Evolutionary conservation across 2,329 filamentous ascomycete species (phyloP).

Genomic region (Fusarium dlaminii): DNA sequence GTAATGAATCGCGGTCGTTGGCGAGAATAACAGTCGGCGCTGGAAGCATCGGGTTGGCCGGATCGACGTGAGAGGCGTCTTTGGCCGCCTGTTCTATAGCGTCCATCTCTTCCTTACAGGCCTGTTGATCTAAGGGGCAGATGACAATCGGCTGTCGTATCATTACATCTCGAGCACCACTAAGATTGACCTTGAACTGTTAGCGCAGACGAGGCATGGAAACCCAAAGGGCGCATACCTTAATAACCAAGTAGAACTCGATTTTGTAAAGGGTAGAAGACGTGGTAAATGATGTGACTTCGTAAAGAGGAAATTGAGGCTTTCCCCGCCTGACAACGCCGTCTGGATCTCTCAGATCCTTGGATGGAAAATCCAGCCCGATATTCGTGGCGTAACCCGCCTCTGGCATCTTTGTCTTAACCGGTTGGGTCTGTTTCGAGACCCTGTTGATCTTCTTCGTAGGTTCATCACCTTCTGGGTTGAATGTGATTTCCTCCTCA

Average conservation of each 20-base stretch:
- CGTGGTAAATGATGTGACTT: conserved; percentile 91
- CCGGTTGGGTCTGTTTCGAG: conserved; percentile 81
- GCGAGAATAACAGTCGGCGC: conserved; percentile 83
- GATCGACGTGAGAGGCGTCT: conserved; percentile 87
- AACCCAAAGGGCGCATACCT: conserved; percentile 64
- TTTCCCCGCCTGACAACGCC: conserved; percentile 88
- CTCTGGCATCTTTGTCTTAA: conserved; percentile 88
- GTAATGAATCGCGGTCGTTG: conserved; percentile 73
- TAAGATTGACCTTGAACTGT: conserved; percentile 78
- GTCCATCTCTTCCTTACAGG: conserved; percentile 98
- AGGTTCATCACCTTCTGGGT: conserved; percentile 95
- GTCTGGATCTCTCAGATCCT: conserved; percentile 86
- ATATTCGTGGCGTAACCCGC: conserved; percentile 93
- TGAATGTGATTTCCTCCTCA: conserved; percentile 98
- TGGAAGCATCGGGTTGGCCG: conserved; percentile 91
- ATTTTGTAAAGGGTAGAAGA: conserved; percentile 96
- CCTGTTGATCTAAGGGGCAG: conserved; percentile 92
- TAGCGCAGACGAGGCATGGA: conserved; percentile 26
- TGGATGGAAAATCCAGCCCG: conserved; percentile 88
- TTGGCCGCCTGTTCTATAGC: conserved; percentile 96
- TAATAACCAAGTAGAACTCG: conserved; percentile 94
- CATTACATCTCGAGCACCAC: conserved; percentile 85
- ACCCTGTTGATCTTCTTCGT: conserved; percentile 89
- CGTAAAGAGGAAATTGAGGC: conserved; percentile 87
- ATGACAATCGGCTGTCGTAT: conserved; percentile 94